Conservation (phyloP, 768 basidiomycete species). For the Agaricus sinodeliciosus region DNA sequence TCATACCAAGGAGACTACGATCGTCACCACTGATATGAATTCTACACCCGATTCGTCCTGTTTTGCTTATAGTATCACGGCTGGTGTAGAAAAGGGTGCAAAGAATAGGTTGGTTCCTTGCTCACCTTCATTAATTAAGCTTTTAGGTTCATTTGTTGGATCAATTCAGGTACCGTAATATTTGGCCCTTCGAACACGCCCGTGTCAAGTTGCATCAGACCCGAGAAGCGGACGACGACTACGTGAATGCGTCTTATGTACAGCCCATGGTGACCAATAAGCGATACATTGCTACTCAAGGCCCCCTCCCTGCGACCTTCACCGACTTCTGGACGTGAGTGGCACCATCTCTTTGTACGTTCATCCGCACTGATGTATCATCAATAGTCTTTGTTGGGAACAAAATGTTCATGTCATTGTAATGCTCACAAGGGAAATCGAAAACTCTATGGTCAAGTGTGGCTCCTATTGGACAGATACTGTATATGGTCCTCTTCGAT, state of each 20-base stretch:
- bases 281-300: conserved; percentile 94
- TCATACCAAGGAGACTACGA: conserved; percentile 60
- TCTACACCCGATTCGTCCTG: conserved; percentile 11
- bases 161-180: conserved; percentile 75
- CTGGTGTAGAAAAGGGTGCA: conserved; percentile 89
- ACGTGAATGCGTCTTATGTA: conserved; percentile 93
- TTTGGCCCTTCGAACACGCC: conserved; percentile 97
- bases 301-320: conserved; percentile 85
- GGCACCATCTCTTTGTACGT: not conserved
- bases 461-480: conserved; percentile 80
- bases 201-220: conserved; percentile 63
- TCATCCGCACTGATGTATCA: not conserved
- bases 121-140: not conserved
- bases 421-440: conserved; percentile 92
- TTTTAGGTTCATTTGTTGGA: not conserved
- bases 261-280: conserved; percentile 77
- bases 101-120: conserved; percentile 69
- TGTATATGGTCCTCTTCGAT: conserved; percentile 62
- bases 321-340: conserved; percentile 92
- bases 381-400: conserved; percentile 76
- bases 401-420: conserved; percentile 93
- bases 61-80: conserved; percentile 92
- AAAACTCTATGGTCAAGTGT: conserved; percentile 86
- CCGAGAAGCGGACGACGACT: conserved; percentile 54
- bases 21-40: conserved; percentile 11